Conservation (phyloP, 2,329 filamentous ascomycete genomes). For the Dichotomopilus funicola region DNA sequence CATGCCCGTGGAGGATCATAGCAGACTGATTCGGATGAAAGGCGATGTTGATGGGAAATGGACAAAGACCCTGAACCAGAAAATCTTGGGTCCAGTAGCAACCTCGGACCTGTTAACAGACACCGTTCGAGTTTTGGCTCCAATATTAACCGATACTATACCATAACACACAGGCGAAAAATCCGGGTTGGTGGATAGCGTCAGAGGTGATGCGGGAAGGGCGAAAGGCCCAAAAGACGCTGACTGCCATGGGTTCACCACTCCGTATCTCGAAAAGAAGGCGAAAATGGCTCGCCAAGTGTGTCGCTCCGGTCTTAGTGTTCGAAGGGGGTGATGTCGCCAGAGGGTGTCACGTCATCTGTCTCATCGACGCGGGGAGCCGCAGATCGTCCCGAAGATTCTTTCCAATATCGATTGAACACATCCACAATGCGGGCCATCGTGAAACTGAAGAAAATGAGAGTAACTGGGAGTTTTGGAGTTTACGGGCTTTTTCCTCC, state of each 20-base stretch:
- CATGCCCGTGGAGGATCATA: background rate
- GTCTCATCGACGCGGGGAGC: slow-evolving; percentile 23
- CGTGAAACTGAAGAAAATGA: slow-evolving; percentile 14
- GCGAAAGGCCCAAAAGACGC: no score
- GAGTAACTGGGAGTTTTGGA: background rate
- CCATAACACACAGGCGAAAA: no score
- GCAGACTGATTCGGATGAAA: background rate
- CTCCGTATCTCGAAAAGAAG: background rate
- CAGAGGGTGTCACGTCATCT: background rate
- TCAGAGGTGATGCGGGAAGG: no score
- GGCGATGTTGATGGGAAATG: no score
- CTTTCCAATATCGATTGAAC: slow-evolving; percentile 11
- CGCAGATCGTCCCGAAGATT: slow-evolving; percentile 16
- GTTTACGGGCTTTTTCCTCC: no score
- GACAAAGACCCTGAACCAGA: no score
- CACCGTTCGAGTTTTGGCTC: no score
- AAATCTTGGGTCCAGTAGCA: no score
- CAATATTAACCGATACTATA: no score
- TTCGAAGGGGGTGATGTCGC: background rate
- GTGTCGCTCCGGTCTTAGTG: background rate
- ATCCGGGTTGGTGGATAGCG: no score
- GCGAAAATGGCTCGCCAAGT: background rate
- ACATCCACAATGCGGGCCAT: slow-evolving; percentile 3
- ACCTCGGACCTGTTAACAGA: no score
- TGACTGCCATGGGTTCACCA: no score